Evolutionary conservation across 2,329 filamentous ascomycete species (phyloP).

Genomic region (Catunica adiposa): DNA sequence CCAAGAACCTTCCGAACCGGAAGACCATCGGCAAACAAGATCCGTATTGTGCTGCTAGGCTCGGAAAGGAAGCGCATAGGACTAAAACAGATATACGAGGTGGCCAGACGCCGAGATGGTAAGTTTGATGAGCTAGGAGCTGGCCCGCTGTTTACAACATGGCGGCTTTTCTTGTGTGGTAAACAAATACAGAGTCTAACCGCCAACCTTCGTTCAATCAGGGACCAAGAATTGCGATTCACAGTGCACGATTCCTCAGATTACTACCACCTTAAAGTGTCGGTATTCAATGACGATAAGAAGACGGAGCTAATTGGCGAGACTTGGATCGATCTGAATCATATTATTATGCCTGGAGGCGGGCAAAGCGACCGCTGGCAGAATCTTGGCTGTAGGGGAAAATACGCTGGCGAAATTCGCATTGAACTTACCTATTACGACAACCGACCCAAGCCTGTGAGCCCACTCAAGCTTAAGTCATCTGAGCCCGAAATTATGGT

Average conservation of each 20-base stretch:
- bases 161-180: too few relatives aligned
- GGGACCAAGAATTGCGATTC: constrained; percentile 96
- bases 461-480: constrained; percentile 24
- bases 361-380: constrained; percentile 95
- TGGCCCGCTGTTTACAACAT: not conserved
- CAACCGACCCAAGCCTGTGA: constrained; percentile 59
- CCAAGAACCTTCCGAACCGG: constrained; percentile 90
- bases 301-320: constrained; percentile 94
- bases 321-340: constrained; percentile 69
- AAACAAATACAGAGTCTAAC: too few relatives aligned
- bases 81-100: constrained; percentile 86
- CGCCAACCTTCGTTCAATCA: constrained; percentile 23
- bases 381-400: constrained; percentile 68
- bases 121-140: constrained; percentile 18
- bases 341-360: constrained; percentile 68
- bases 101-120: constrained; percentile 93
- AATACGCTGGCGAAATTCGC: constrained; percentile 88
- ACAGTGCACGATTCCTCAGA: constrained; percentile 91
- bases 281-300: constrained; percentile 96
- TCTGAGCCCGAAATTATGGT: constrained; percentile 22
- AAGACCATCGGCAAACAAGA: constrained; percentile 98
- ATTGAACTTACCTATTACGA: constrained; percentile 97
- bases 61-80: constrained; percentile 96
- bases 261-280: constrained; percentile 89
- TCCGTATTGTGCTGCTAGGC: constrained; percentile 81